Base-by-base conservation (phyloP, 768 basidiomycete species). In the Tricholoma sp. region DNA sequence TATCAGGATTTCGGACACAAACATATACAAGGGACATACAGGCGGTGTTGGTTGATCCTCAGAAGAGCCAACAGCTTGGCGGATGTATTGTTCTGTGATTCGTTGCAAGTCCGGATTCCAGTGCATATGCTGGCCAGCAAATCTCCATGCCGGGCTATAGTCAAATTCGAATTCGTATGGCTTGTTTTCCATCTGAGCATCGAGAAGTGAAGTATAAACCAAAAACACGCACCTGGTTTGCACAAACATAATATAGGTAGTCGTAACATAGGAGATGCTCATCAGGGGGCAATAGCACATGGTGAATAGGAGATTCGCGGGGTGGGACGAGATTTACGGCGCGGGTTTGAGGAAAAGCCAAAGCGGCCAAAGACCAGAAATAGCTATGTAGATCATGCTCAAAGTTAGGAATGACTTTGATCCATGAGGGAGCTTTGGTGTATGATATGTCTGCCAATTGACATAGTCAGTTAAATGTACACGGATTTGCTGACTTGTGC, bases 131-230 rank as follows among this genome's bases (percentile, higher is more conserved):
- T 75, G 70, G 15, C 80, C 83, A 33, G 80, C 80, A 64, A 75
- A 76, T 60, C 77, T 69, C 84, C 84, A 86, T 15, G 77, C 81
- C 17, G 83, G 82, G 55, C 78, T 78, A 61, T 77, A 84, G 55
- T 84, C 82, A 52, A 72, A 74, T 48, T 81, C 80, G 63, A 77
- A 80, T 62, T 84, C 83, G 55, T 70, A 79, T 6, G 80, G 76
- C 81, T 84, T 56, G 29, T 33, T 37, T 24, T 50, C 13, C 11
- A 28, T 57, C 20, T 59, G 44, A 59, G 51, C 51, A 58, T 24
- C n/a, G 41, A 20, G 55, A 58, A 18, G 29, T 18, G 31, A 56
- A 10, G 41, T 47, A 17, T 44, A 54, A 52, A 50, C 33, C 34
- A 37, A 49, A 3, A 31, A 49, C n/a, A 58, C 71, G 33, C 52